phyloP scores from a whole-genome alignment of 176 grass and related monocot genomes.

The Juncus effusus region DNA sequence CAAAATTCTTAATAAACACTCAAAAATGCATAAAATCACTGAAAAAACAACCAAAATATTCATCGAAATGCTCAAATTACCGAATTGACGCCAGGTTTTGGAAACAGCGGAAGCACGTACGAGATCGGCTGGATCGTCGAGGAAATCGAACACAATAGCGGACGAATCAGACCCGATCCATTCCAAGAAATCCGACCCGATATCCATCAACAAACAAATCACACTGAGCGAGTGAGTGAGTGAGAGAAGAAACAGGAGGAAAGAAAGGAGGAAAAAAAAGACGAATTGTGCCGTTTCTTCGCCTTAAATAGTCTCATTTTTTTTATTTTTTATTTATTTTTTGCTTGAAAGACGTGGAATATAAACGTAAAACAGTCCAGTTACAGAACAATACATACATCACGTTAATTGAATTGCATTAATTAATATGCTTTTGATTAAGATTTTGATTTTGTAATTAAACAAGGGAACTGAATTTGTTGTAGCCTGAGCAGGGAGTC shows the following conservation, averaged over 20 bases:
- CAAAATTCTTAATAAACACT: neutral
- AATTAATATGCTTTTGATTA: no score
- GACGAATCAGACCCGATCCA: constrained; percentile 42
- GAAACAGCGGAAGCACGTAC: constrained; percentile 50
- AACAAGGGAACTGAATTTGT: no score
- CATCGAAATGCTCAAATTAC: constrained; percentile 22
- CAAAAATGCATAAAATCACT: neutral
- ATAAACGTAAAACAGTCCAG: no score
- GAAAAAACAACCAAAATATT: neutral
- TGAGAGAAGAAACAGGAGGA: neutral
- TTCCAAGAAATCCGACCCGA: constrained; percentile 43
- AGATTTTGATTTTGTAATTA: no score
- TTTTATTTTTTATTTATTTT: no score
- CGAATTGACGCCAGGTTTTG: constrained; percentile 53
- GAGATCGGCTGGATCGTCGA: constrained; percentile 48
- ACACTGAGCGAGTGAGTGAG: neutral
- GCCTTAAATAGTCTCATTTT: no score
- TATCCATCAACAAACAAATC: neutral
- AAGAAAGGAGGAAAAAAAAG: constrained; percentile 1
- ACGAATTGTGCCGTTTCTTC: no score
- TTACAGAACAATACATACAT: no score
- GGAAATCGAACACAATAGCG: constrained; percentile 33
- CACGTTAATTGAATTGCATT: no score
- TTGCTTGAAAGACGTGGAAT: neutral
- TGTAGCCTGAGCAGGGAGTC: no score